Evolutionary conservation across 345 rosid species (phyloP), one percentile per base, ranked within the genome.

Genomic region (Psidium friedrichsthalianum): DNA sequence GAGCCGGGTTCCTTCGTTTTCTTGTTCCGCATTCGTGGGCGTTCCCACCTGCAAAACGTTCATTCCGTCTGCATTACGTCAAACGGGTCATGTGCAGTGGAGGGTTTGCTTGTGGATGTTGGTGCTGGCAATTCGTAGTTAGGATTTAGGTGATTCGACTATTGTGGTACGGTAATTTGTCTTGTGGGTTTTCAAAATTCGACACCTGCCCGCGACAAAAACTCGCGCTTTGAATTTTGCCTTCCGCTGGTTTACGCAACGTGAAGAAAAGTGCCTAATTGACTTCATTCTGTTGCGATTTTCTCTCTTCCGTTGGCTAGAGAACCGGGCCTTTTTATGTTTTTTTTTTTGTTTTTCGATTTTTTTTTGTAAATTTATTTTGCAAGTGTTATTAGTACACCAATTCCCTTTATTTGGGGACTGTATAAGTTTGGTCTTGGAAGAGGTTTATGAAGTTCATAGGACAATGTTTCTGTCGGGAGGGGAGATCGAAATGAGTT

Each of bases 161-260:
- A 14, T 5, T 5, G 55, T 16, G 55, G 20, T 1, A 16, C 20
- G 55, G 8, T 55, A 3, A 21, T 36, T 1, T 0, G 24, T 36
- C 47, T 36, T 40, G 80, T 2, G 44, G 1, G 20, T 18, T 69
- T 29, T 93, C 49, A 88, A 92, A 90, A 89, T 86, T 87, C 84
- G 82, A 53, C 91, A 90, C 42, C 80, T 40, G 6, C 78, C 82
- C 15, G 47, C 52, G 36, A n/a, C 51, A 42, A 64, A 80, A 56
- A 40, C 54, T 82, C 86, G 76, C n/a, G 11, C 27, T 29, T 51
- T 84, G 55, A 18, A n/a, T 47, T 47, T 47, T 82, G 54, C 56
- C 56, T 15, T 82, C 32, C 56, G 18, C 20, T 2, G 55, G 3
- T 81, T 81, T 81, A 49, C 55, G 54, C 54, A 81, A 6, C 51